These are phyloP conservation scores for Cyclostephanos invisitatus DNA, from an alignment of 108 stramenopile genomes.

Conservation along the genomic window DNA sequence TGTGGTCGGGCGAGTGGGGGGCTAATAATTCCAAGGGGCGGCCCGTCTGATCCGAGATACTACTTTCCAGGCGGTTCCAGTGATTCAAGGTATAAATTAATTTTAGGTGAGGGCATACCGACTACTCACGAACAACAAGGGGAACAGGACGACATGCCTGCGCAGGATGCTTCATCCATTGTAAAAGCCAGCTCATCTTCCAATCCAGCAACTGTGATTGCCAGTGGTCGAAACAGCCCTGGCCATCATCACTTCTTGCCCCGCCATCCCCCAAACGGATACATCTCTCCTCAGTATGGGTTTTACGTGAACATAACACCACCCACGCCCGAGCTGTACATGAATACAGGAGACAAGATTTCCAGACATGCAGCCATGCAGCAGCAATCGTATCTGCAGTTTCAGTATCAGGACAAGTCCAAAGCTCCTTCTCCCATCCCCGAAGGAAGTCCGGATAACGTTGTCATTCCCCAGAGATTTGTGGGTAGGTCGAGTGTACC, in stretches of 20 bases:
- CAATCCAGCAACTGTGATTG: slow-evolving; percentile 5
- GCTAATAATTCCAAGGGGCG: slow-evolving; percentile 42
- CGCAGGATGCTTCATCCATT: slow-evolving; percentile 31
- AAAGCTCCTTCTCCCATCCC: slow-evolving; percentile 37
- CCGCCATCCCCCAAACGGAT: slow-evolving; percentile 52
- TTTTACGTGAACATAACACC: slow-evolving; percentile 82
- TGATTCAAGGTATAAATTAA: slow-evolving; percentile 29
- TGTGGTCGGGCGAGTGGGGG: slow-evolving; percentile 34
- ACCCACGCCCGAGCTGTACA: slow-evolving; percentile 73
- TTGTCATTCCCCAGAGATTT: slow-evolving; percentile 10
- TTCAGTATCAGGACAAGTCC: slow-evolving; percentile 26
- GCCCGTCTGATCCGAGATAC: slow-evolving; percentile 20
- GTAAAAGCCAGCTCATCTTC: slow-evolving; percentile 9
- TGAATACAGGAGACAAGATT: slow-evolving; percentile 22
- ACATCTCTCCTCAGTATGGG: slow-evolving; percentile 75
- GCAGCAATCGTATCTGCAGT: slow-evolving; percentile 37
- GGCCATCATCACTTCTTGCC: slow-evolving; percentile 50
- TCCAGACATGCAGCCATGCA: slow-evolving; percentile 21
- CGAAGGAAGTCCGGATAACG: slow-evolving; percentile 16
- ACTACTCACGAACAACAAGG: slow-evolving; percentile 12
- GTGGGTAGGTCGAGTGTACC: slow-evolving; percentile 18
- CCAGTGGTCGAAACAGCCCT: slow-evolving; percentile 30
- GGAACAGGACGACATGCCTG: neutral
- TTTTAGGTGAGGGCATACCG: slow-evolving; percentile 31
- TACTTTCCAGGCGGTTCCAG: slow-evolving; percentile 10